phyloP scores from a whole-genome alignment of 306 rosid species.

The Aeschynomene evenia region DNA sequence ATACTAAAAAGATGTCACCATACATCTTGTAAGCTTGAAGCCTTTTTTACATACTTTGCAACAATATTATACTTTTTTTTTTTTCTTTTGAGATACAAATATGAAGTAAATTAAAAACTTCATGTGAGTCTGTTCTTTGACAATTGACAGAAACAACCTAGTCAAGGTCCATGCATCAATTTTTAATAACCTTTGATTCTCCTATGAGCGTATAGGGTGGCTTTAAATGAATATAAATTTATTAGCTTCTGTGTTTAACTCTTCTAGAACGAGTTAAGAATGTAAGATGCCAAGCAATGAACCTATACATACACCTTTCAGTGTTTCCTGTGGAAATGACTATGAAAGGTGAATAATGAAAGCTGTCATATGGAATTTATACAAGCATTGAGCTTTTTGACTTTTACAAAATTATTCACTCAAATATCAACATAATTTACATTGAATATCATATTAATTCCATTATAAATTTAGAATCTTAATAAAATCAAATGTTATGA shows the following conservation, averaged over 20 bases:
- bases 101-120: not conserved
- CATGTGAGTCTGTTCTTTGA: not conserved
- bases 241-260: not conserved
- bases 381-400: not conserved
- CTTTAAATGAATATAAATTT: not conserved
- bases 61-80: too few relatives aligned
- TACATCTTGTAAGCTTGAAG: too few relatives aligned
- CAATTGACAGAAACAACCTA: slow-evolving; percentile 1
- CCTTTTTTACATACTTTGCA: too few relatives aligned
- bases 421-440: not conserved
- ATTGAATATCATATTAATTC: not conserved
- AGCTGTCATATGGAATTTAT: slow-evolving; percentile 31
- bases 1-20: too few relatives aligned
- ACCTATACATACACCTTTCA: slow-evolving; percentile 22
- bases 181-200: not conserved
- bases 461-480: too few relatives aligned
- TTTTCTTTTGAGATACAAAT: not conserved
- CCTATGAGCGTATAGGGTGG: not conserved
- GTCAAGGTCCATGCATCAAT: not conserved
- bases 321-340: slow-evolving; percentile 20
- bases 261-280: slow-evolving; percentile 5
- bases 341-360: slow-evolving; percentile 39
- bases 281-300: slow-evolving; percentile 34
- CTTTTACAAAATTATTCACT: slow-evolving; percentile 20
- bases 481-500: too few relatives aligned